Evolutionary conservation across 345 rosid species (phyloP), one percentile per base, ranked within the genome.

Genomic region (Anastatica hierochuntica): DNA sequence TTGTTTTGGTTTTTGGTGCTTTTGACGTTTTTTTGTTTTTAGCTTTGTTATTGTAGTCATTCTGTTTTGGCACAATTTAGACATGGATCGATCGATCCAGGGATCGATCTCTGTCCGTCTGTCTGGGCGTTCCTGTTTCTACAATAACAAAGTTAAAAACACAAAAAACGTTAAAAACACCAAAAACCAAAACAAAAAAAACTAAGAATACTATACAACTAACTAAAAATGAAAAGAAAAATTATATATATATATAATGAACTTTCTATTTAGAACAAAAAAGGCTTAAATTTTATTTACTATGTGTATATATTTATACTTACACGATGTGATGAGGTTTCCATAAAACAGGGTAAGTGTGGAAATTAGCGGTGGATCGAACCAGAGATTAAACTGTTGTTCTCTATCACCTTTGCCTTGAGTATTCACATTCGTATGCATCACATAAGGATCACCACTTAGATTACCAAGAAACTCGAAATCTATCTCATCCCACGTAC

Each of bases 391-490:
- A 46, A 82, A 85, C 17, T 85, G 95, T 40, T 85, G 87, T 66
- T 85, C 87, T 55, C 79, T 74, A 51, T 73, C 66, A 53, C 90
- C 95, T 62, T 79, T 78, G 2, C 90, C 90, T 57, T 80, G 79
- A 45, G 71, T 76, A 37, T 53, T 82, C 31, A 85, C 75, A 49
- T 85, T 82, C 0, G 88, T 85, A 55, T 85, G 95, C 42, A 83
- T 66, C 18, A 58, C 65, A 23, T 79, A 82, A 33, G 90, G 95
- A 1, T 78, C 68, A 23, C 88, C 90, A 13, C 74, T 82, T 43
- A 76, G 37, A 56, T 86, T 86, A 18, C 95, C 92, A 51, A 81
- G 52, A 77, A 86, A 86, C 56, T 83, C 95, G 19, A 87, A 78
- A 56, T 81, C 89, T 10, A 87, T 79, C 48, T 84, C 94, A 49